phyloP scores from a whole-genome alignment of 1,284 basidiomycete species.

The Papiliotrema terrestris region DNA sequence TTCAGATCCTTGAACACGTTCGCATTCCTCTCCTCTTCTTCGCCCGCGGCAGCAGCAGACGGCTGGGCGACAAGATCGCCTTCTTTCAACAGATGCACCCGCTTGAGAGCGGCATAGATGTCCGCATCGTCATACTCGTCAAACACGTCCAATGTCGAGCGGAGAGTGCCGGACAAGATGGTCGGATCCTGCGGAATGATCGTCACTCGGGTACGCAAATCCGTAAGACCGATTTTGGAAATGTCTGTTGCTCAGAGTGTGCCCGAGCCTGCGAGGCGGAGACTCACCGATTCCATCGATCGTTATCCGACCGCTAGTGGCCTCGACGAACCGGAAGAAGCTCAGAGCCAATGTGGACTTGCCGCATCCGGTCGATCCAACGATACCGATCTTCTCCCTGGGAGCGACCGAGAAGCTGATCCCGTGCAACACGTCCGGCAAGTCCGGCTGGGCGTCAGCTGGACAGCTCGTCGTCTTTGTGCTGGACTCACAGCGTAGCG shows the following conservation, averaged over 20 bases:
- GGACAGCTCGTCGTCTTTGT: neutral
- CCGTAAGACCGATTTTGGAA: constrained; percentile 76
- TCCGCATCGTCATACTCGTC: constrained; percentile 79
- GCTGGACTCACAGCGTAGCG: constrained; percentile 70
- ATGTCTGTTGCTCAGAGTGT: constrained; percentile 54
- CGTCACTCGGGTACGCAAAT: constrained; percentile 71
- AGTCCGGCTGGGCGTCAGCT: constrained; percentile 43
- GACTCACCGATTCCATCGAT: constrained; percentile 69
- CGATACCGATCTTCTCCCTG: constrained; percentile 70
- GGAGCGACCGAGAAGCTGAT: constrained; percentile 73
- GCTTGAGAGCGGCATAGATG: constrained; percentile 80
- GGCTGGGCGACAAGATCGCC: constrained; percentile 44
- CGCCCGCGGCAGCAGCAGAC: constrained; percentile 50
- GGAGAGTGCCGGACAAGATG: constrained; percentile 79
- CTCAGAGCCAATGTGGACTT: constrained; percentile 81
- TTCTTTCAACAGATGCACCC: constrained; percentile 71
- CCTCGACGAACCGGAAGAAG: constrained; percentile 94
- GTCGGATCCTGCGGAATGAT: constrained; percentile 96
- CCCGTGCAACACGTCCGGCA: constrained; percentile 80
- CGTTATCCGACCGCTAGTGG: constrained; percentile 72
- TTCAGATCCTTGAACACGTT: constrained; percentile 86
- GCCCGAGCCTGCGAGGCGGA: neutral
- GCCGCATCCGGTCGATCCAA: constrained; percentile 76
- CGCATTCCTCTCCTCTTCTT: constrained; percentile 59
- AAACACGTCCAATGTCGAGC: constrained; percentile 86